Evolutionary conservation across 139 green algal genomes (phyloP).

Genomic region (Limnomonas spitsbergensis): DNA sequence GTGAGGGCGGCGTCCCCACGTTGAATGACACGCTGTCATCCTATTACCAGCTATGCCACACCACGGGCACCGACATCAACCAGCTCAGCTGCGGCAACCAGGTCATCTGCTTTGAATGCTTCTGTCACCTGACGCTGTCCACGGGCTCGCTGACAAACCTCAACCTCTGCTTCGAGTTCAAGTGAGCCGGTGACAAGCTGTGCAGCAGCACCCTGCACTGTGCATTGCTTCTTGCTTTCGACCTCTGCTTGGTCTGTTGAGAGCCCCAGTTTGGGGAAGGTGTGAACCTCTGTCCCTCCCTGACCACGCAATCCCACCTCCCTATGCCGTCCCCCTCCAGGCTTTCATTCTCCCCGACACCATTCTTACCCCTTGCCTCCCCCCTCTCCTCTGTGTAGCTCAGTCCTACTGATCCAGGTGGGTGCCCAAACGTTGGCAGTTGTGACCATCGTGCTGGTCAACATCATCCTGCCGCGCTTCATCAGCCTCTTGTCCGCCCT

Average conservation of each 20-base stretch:
- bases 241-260: too few species aligned
- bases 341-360: too few species aligned
- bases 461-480: conserved; percentile 27
- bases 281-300: too few species aligned
- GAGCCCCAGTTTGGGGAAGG: too few species aligned
- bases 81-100: conserved; percentile 23
- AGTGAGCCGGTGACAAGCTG: background rate
- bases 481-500: conserved; percentile 33
- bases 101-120: conserved; percentile 53
- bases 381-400: too few species aligned
- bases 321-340: too few species aligned
- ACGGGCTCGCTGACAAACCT: background rate
- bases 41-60: conserved; percentile 26
- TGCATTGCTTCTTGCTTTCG: too few species aligned
- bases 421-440: conserved; percentile 27
- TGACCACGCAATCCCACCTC: too few species aligned
- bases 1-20: background rate
- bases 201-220: too few species aligned
- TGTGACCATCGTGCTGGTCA: conserved; percentile 43
- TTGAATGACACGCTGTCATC: background rate
- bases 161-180: conserved; percentile 27
- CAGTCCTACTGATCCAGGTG: background rate
- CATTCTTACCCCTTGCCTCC: too few species aligned
- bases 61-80: conserved; percentile 17
- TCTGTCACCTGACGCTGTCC: conserved; percentile 24